Evolutionary conservation across 2,329 filamentous ascomycete species (phyloP), one percentile per base, ranked within the genome.

Genomic region (Neonectria sp.): DNA sequence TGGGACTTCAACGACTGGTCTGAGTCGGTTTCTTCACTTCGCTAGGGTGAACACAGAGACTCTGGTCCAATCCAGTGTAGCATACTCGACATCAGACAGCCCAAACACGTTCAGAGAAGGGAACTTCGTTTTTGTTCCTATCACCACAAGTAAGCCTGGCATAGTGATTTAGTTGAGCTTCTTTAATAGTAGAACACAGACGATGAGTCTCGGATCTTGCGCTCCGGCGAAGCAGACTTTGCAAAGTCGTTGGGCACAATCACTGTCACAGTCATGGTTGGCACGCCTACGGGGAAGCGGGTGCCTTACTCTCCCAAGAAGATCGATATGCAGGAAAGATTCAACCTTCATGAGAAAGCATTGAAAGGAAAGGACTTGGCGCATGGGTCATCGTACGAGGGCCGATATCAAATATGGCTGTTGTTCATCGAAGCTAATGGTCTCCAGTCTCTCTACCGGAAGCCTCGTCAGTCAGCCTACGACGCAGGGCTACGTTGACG

Each of bases 321-420:
- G 6, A 9, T 56, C 9, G 13, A 31, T 24, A 13, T 15, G 3
- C 17, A 29, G 2, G 1, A 58, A 11, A 59, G 46, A 0, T 6
- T 65, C 0, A 4, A 59, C 1, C 2, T 73, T 3, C 53, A 68
- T 3, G 76, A 78, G 17, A 77, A 78, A 27, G 58, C 69, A 2
- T 35, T 77, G 67, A 78, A 78, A 55, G 76, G 77, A 4, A 76
- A 33, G 27, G 72, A 65, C n/a, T 40, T 77, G 12, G 71, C 70
- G 12, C 76, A 78, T 60, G 69, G 61, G 11, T 71, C 68, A 2
- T 53, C 45, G 75, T 77, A 68, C 51, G 33, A 25, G 13, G 8
- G 33, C 21, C 2, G 13, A 17, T 27, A 5, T 17, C 13, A 52
- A 45, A 3, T 15, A 35, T 6, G 6, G 45, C 12, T 40, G 21